A percentile compares a stretch with the other conserved stretches of the same genome.
Evolutionary conservation across 106 monocot species (phyloP).

Genomic region (Platanthera zijinensis): DNA sequence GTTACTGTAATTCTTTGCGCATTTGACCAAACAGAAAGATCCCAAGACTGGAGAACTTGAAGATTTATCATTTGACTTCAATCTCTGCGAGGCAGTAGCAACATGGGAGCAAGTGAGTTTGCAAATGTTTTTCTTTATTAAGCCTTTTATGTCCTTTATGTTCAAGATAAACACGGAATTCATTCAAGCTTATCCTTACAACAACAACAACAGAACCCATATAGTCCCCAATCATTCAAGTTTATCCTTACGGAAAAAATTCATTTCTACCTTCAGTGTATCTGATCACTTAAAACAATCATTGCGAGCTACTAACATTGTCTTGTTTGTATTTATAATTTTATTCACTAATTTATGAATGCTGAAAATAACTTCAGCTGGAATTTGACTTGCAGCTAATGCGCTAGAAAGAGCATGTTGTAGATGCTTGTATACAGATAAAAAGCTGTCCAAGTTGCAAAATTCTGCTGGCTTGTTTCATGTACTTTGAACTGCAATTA

Average conservation of each 20-base stretch:
- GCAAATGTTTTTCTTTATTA: not conserved
- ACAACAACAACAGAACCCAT: too few relatives aligned
- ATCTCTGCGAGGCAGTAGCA: slow-evolving; percentile 91
- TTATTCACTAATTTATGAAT: not conserved
- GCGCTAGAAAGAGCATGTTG: too few relatives aligned
- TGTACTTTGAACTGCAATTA: not conserved
- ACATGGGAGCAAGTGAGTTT: slow-evolving; percentile 86
- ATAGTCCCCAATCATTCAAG: not conserved
- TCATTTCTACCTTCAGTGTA: not conserved
- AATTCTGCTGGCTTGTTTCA: not conserved
- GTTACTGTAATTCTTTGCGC: too few relatives aligned
- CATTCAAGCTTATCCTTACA: not conserved
- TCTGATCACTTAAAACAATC: not conserved
- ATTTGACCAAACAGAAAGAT: slow-evolving; percentile 54
- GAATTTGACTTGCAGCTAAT: not conserved
- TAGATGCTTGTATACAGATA: too few relatives aligned
- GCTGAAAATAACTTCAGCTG: not conserved
- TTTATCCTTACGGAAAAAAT: not conserved
- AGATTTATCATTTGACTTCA: slow-evolving; percentile 89
- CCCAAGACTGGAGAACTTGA: slow-evolving; percentile 82
- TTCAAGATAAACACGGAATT: not conserved
- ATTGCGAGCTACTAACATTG: not conserved
- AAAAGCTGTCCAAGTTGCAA: too few relatives aligned
- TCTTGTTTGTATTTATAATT: not conserved
- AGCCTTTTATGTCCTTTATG: not conserved